phyloP scores from a whole-genome alignment of 192 early-diverging fungal genomes.

The Pilaira anomala region DNA sequence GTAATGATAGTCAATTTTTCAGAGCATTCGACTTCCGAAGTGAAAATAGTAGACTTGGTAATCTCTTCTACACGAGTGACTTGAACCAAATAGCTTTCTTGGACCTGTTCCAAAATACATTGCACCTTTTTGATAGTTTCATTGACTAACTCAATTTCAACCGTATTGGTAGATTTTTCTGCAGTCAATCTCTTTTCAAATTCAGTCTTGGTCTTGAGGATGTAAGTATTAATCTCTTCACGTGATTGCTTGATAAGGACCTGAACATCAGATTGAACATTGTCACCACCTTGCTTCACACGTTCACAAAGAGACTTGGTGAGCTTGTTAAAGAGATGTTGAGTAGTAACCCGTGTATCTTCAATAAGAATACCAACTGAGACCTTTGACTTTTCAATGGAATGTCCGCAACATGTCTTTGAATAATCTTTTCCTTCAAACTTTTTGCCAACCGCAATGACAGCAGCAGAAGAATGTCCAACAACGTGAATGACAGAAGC shows the following conservation, averaged over 20 bases:
- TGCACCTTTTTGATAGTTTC: constrained; percentile 14
- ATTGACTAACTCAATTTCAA: neutral
- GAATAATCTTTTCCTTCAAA: constrained; percentile 9
- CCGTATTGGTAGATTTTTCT: neutral
- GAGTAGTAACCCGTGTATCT: constrained; percentile 3
- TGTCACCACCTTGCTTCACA: constrained; percentile 14
- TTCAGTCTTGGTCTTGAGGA: neutral
- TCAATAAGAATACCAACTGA: constrained; percentile 13
- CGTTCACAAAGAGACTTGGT: neutral
- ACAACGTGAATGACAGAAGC: constrained; percentile 7
- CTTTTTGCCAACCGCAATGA: constrained; percentile 6
- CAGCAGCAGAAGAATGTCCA: neutral
- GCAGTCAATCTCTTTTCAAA: constrained; percentile 8
- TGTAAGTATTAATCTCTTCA: neutral
- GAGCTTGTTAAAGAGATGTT: constrained; percentile 4
- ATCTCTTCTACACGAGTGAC: constrained; percentile 12
- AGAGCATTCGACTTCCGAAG: neutral
- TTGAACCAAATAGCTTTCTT: constrained; percentile 15
- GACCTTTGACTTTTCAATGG: constrained; percentile 8
- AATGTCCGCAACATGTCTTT: neutral
- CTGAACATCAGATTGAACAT: constrained; percentile 13
- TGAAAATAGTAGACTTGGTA: neutral
- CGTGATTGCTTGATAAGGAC: constrained; percentile 10
- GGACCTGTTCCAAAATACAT: neutral
- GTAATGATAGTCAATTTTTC: constrained; percentile 5